Percentiles rank a stretch among this genome's conserved stretches.
Conservation (phyloP, 1,139 yeast genomes). For the Candida tetrigidarum region DNA sequence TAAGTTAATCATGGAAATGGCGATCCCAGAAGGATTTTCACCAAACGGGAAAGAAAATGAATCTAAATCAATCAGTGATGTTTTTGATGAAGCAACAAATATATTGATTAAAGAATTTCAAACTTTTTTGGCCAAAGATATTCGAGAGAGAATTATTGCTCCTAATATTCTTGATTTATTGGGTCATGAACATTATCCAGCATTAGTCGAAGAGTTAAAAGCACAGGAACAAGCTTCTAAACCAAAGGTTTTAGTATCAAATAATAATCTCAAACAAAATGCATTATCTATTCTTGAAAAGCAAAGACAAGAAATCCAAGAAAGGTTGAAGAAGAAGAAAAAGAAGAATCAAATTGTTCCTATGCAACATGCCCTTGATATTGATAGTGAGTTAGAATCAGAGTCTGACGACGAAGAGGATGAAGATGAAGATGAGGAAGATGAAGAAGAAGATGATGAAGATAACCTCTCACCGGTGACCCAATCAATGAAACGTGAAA, state of each 20-base stretch:
- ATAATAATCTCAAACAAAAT: slow-evolving; percentile 24
- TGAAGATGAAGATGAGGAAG: slow-evolving; percentile 28
- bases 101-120: slow-evolving; percentile 67
- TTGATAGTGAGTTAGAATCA: slow-evolving; percentile 42
- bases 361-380: slow-evolving; percentile 74
- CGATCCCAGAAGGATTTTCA: slow-evolving; percentile 41
- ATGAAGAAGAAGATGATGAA: slow-evolving; percentile 31
- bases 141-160: slow-evolving; percentile 74
- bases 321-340: slow-evolving; percentile 29
- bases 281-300: slow-evolving; percentile 35
- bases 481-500: slow-evolving; percentile 30
- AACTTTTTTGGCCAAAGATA: slow-evolving; percentile 67
- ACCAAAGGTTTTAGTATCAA: slow-evolving; percentile 21
- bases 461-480: slow-evolving; percentile 46
- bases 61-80: slow-evolving; percentile 25
- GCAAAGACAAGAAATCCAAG: slow-evolving; percentile 24
- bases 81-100: slow-evolving; percentile 61
- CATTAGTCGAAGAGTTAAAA: slow-evolving; percentile 48
- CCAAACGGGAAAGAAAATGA: slow-evolving; percentile 16
- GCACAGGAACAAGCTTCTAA: slow-evolving; percentile 36
- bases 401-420: slow-evolving; percentile 9
- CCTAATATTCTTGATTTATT: slow-evolving; percentile 69
- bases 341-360: slow-evolving; percentile 50
- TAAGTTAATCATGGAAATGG: slow-evolving; percentile 59
- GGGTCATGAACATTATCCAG: slow-evolving; percentile 63